Conservation (phyloP, 2,329 filamentous ascomycete genomes). For the Metarhizium guizhouense region DNA sequence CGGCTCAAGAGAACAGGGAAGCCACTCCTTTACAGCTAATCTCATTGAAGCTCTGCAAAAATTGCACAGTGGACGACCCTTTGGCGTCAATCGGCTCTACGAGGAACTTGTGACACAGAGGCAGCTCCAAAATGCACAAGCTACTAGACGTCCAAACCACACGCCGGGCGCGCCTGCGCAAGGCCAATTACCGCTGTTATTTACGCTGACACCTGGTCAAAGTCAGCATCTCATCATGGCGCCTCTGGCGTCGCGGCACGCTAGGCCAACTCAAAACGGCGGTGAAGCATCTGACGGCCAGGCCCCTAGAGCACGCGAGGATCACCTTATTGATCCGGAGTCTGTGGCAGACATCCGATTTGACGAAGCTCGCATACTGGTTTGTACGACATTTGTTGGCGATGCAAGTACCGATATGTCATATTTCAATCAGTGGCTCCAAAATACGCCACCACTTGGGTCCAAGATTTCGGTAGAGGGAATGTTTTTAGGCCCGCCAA, state of each 20-base stretch:
- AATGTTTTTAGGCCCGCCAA: constrained; percentile 59
- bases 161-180: constrained; percentile 23
- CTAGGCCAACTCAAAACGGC: constrained; percentile 19
- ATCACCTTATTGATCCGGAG: constrained; percentile 36
- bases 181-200: constrained; percentile 39
- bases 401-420: constrained; percentile 58
- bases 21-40: constrained; percentile 50
- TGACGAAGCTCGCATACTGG: constrained; percentile 53
- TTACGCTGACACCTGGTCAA: constrained; percentile 46
- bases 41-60: constrained; percentile 46
- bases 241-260: constrained; percentile 29
- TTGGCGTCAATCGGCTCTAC: constrained; percentile 46
- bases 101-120: constrained; percentile 43
- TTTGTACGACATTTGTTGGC: constrained; percentile 58
- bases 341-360: constrained; percentile 48
- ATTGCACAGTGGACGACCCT: constrained; percentile 43
- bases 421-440: constrained; percentile 58
- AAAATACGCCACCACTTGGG: constrained; percentile 45
- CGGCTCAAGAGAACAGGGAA: constrained; percentile 30
- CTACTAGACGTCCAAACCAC: constrained; percentile 36
- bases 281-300: constrained; percentile 14
- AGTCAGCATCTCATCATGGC: constrained; percentile 44
- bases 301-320: constrained; percentile 18
- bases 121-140: constrained; percentile 35
- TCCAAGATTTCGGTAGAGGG: constrained; percentile 55